Evolutionary conservation across 148 eudicot genomes (phyloP).

Genomic region (Rhododendron williamsianum): DNA sequence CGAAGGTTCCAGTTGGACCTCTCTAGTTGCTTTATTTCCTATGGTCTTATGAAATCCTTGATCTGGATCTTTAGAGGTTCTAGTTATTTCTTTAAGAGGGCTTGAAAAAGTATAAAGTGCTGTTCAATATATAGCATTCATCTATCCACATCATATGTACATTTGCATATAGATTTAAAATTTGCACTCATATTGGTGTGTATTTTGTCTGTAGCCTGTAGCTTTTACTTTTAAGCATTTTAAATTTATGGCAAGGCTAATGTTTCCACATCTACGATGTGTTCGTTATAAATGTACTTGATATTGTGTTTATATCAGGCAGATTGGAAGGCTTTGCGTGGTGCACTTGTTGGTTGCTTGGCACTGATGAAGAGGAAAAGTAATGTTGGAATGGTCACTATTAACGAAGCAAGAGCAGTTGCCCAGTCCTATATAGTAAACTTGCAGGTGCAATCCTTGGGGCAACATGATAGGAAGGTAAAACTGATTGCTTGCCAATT

Average conservation of each 20-base stretch:
- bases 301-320: slow-evolving; percentile 51
- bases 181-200: neutral
- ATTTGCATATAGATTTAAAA: neutral
- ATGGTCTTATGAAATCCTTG: neutral
- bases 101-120: neutral
- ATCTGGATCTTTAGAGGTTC: neutral
- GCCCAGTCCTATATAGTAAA: slow-evolving; percentile 55
- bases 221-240: neutral
- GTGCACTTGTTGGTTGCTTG: slow-evolving; percentile 93
- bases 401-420: slow-evolving; percentile 53
- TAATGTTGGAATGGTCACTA: slow-evolving; percentile 49
- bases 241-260: neutral
- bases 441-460: slow-evolving; percentile 73
- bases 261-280: neutral
- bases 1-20: neutral
- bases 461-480: slow-evolving; percentile 90
- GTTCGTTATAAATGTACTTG: slow-evolving; percentile 23
- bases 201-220: neutral
- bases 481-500: neutral
- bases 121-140: neutral
- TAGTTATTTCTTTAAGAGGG: neutral
- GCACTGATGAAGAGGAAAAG: slow-evolving; percentile 69
- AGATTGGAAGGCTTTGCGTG: slow-evolving; percentile 97
- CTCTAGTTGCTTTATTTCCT: neutral
- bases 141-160: neutral